Evolutionary conservation across 768 basidiomycete species (phyloP), one percentile per base, ranked within the genome.

Genomic region (Macrolepiota dolichaula): DNA sequence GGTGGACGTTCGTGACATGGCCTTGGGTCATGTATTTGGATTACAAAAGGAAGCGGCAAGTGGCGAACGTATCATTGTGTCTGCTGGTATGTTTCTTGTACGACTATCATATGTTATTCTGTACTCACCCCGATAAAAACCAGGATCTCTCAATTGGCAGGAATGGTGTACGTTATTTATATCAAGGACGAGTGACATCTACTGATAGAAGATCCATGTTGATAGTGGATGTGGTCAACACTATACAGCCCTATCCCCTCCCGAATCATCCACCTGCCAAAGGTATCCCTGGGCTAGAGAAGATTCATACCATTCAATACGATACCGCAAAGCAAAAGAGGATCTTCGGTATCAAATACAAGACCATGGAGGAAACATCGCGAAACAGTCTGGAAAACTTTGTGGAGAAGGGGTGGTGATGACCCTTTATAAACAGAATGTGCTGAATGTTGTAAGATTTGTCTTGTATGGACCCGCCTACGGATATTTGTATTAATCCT

Each of bases 1-100:
- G 76, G 66, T 82, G 27, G 82, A 86, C 55, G 84, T 85, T 4
- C 78, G 84, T 6, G 85, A 87, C 67, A 67, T 84, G 35, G 85
- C 85, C 0, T 73, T 78, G 22, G 85, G 79, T 0, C 87, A 89
- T 67, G 76, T 77, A 0, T 69, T 73, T 3, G 84, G 85, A 3
- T 69, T 91, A 22, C 76, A 77, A 56, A 79, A 76, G 53, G 74
- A 78, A 29, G 77, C 74, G 2, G 87, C 86, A 0, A 81, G 79
- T 2, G 82, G 83, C 1, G 76, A 89, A 57, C 74, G 89, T 35
- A 80, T 89, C 65, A 77, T 89, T 66, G 63, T 83, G 44, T 71
- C 70, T 22, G 72, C 69, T 2, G 77, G 79, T 71, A 53, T 27
- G 67, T 61, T 15, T 37, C 11, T 57, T 24, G 3, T 36, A 11